Evolutionary conservation across 257 asterid genomes (phyloP).

Genomic region (Ajuga chamaepitys): DNA sequence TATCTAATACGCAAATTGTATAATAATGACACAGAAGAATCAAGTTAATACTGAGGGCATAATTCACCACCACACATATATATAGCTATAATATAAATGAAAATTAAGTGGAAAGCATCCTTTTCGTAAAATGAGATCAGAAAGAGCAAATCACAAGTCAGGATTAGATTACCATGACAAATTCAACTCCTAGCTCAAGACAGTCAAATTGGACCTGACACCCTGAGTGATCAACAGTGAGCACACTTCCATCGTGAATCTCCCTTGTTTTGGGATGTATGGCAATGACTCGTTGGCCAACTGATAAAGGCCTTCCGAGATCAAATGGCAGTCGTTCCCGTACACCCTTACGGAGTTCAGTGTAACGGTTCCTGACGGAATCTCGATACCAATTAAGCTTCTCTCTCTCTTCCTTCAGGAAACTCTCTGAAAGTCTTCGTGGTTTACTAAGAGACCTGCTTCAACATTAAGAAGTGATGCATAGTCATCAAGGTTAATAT

Average conservation of each 20-base stretch:
- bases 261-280: slow-evolving; percentile 96
- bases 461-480: slow-evolving; percentile 7
- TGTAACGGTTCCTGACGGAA: slow-evolving; percentile 77
- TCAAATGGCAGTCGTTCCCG: slow-evolving; percentile 86
- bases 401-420: slow-evolving; percentile 90
- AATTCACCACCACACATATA: no score
- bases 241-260: slow-evolving; percentile 82
- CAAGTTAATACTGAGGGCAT: no score
- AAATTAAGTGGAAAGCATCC: not conserved
- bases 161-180: slow-evolving; percentile 62
- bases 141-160: not conserved
- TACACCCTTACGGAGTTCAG: slow-evolving; percentile 83
- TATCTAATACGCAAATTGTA: no score
- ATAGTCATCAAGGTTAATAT: not conserved
- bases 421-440: slow-evolving; percentile 85
- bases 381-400: slow-evolving; percentile 80
- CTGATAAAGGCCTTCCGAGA: slow-evolving; percentile 88
- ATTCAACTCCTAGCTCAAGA: slow-evolving; percentile 90
- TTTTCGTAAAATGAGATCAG: slow-evolving; percentile 1
- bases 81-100: no score
- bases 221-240: slow-evolving; percentile 81
- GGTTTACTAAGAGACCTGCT: slow-evolving; percentile 96
- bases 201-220: slow-evolving; percentile 88
- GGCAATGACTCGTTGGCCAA: slow-evolving; percentile 91
- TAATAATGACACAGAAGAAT: no score